Percentiles rank a stretch among this genome's conserved stretches.
These are phyloP conservation scores for Kwoniella dendrophila DNA, from an alignment of 768 basidiomycete genomes.

Conservation along the genomic window DNA sequence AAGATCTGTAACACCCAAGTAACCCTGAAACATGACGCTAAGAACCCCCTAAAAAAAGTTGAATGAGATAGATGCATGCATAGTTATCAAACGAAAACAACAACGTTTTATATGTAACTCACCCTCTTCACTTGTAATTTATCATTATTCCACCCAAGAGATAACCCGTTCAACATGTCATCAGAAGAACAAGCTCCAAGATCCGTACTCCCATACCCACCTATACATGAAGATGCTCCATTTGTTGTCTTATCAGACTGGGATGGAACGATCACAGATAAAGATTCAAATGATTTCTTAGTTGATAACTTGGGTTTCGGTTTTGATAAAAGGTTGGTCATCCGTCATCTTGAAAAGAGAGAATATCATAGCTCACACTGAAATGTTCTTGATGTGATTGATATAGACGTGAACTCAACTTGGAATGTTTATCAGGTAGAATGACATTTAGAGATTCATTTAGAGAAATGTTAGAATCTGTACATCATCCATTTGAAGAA, in stretches of 20 bases:
- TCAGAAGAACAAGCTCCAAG: constrained; percentile 12
- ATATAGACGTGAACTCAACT: constrained; percentile 65
- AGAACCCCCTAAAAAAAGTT: background rate
- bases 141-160: background rate
- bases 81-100: background rate
- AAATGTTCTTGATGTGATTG: background rate
- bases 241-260: constrained; percentile 90
- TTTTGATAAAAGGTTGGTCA: constrained; percentile 63
- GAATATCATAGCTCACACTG: background rate
- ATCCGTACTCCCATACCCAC: constrained; percentile 69
- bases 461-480: constrained; percentile 78
- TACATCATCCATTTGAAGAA: constrained; percentile 75
- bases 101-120: background rate
- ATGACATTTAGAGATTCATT: constrained; percentile 84
- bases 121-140: background rate
- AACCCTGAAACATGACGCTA: constrained; percentile 4
- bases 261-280: constrained; percentile 81
- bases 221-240: constrained; percentile 74
- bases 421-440: constrained; percentile 69
- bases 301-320: constrained; percentile 92
- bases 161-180: constrained; percentile 40
- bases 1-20: too few species aligned
- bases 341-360: background rate
- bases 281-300: constrained; percentile 90
- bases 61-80: background rate